Conservation (phyloP, 2,329 filamentous ascomycete genomes). For the Sclerotinia subarctica region DNA sequence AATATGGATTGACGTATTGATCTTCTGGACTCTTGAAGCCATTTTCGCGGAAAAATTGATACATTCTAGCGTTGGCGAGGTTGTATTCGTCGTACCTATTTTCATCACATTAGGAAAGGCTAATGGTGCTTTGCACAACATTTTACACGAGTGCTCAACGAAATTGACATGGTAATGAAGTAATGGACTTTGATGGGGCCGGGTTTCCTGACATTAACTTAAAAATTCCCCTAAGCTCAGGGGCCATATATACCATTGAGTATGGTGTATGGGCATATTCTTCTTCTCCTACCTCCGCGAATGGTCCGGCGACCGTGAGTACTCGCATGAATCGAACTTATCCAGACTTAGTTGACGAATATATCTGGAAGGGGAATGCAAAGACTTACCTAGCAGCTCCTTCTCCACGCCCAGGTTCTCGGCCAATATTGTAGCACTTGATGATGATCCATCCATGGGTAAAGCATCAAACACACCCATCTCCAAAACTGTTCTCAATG, state of each 20-base stretch:
- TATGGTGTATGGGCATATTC: slow-evolving; percentile 31
- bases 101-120: neutral
- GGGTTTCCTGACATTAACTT: slow-evolving; percentile 12
- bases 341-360: neutral
- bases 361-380: neutral
- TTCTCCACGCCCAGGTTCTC: slow-evolving; percentile 30
- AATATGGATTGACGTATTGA: slow-evolving; percentile 33
- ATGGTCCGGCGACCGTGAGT: slow-evolving; percentile 23
- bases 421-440: slow-evolving; percentile 26
- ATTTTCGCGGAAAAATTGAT: slow-evolving; percentile 30
- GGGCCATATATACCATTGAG: slow-evolving; percentile 28
- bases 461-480: slow-evolving; percentile 33
- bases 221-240: slow-evolving; percentile 27
- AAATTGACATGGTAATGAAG: slow-evolving; percentile 12
- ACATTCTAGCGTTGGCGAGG: slow-evolving; percentile 25
- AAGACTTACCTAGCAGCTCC: slow-evolving; percentile 29
- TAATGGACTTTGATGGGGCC: neutral
- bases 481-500: slow-evolving; percentile 28
- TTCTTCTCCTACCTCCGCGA: slow-evolving; percentile 28
- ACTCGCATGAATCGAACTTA: slow-evolving; percentile 33
- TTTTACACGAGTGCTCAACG: neutral
- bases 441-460: slow-evolving; percentile 26
- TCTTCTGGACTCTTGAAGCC: slow-evolving; percentile 30
- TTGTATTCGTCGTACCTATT: slow-evolving; percentile 31
- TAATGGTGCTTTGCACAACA: neutral